Evolutionary conservation across 257 asterid genomes (phyloP).

Genomic region (Agastache rugosa): DNA sequence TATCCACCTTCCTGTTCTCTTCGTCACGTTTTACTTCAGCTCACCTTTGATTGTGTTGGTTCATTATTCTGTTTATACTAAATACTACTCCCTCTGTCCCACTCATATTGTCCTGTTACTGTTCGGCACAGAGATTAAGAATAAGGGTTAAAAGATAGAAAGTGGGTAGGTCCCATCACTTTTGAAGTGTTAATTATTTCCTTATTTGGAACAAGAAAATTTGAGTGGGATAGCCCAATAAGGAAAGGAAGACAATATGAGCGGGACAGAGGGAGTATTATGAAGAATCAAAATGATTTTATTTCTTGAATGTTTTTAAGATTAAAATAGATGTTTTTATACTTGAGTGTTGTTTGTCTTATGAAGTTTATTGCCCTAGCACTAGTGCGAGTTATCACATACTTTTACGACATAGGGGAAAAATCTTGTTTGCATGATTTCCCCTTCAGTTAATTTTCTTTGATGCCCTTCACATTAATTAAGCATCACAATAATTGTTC

Average conservation of each 20-base stretch:
- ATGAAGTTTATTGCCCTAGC: conserved; percentile 24
- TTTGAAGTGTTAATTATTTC: too few species aligned
- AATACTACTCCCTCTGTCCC: too few species aligned
- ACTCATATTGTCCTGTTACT: too few species aligned
- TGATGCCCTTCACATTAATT: conserved; percentile 20
- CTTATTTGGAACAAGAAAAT: too few species aligned
- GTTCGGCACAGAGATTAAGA: too few species aligned
- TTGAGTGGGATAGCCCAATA: too few species aligned
- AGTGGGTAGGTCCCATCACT: too few species aligned
- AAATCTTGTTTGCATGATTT: conserved; percentile 17
- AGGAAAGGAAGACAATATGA: too few species aligned
- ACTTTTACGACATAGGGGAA: not conserved
- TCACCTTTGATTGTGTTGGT: conserved; percentile 29
- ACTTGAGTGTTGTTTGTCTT: conserved; percentile 15
- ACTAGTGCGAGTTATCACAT: conserved; percentile 2
- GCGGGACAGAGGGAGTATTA: too few species aligned
- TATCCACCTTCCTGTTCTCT: conserved; percentile 2
- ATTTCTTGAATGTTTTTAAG: conserved; percentile 25
- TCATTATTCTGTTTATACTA: conserved; percentile 9
- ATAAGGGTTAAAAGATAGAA: too few species aligned
- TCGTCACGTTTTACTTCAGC: conserved; percentile 1
- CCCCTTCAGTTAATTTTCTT: conserved; percentile 19
- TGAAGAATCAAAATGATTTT: conserved; percentile 26
- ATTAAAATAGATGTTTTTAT: conserved; percentile 22
- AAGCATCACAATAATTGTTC: conserved; percentile 15